These are phyloP conservation scores for Alternaria gansuensis DNA, from an alignment of 2,329 filamentous ascomycete genomes.

Conservation along the genomic window DNA sequence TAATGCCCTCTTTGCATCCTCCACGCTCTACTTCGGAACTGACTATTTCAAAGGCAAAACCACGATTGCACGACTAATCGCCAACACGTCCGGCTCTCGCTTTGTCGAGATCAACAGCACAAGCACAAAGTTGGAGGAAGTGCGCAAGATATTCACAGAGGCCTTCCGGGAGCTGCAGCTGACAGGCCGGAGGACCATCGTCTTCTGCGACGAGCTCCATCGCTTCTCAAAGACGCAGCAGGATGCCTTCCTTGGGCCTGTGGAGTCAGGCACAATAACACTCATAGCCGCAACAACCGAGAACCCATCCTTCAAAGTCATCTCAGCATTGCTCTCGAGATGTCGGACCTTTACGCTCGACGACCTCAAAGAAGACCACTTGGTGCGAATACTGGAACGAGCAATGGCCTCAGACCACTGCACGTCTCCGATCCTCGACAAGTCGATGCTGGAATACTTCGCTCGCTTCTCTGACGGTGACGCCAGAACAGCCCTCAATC, in stretches of 20 bases:
- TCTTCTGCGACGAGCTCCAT: slow-evolving; percentile 98
- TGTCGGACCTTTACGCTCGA: slow-evolving; percentile 90
- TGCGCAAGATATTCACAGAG: slow-evolving; percentile 89
- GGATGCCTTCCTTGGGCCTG: slow-evolving; percentile 91
- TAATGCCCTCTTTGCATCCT: not conserved
- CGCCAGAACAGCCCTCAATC: slow-evolving; percentile 88
- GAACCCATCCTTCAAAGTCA: slow-evolving; percentile 94
- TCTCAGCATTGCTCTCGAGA: slow-evolving; percentile 83
- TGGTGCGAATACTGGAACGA: slow-evolving; percentile 77
- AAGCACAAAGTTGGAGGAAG: slow-evolving; percentile 84
- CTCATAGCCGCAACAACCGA: slow-evolving; percentile 96
- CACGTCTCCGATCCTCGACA: slow-evolving; percentile 71
- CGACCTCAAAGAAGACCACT: slow-evolving; percentile 75
- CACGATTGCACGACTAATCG: slow-evolving; percentile 90
- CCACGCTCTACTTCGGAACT: not conserved
- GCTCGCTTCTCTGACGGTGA: slow-evolving; percentile 90
- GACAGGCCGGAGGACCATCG: slow-evolving; percentile 89
- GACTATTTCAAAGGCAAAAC: slow-evolving; percentile 70
- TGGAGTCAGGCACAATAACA: slow-evolving; percentile 89
- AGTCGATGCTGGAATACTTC: slow-evolving; percentile 80
- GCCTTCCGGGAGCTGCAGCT: slow-evolving; percentile 80
- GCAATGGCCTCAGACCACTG: slow-evolving; percentile 70
- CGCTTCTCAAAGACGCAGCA: slow-evolving; percentile 91
- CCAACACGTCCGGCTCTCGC: slow-evolving; percentile 79
- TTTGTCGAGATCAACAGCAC: slow-evolving; percentile 95